Evolutionary conservation across 2,329 filamentous ascomycete genomes (phyloP).

Genomic region (Scopulariopsis brevicaulis): DNA sequence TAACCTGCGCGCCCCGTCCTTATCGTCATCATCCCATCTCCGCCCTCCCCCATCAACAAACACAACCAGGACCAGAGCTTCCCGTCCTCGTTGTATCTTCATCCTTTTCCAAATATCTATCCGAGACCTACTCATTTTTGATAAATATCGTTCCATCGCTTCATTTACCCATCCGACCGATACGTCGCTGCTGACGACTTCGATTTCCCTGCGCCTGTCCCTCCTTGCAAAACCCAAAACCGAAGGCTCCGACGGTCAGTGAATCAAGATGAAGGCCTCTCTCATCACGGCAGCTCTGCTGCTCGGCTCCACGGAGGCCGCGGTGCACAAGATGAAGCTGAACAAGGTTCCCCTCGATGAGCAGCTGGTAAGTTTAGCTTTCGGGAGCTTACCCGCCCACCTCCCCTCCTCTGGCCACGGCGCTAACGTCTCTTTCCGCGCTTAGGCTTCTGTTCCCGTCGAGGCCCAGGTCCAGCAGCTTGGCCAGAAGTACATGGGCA

Average conservation of each 20-base stretch:
- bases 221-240: neutral
- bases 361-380: constrained; percentile 66
- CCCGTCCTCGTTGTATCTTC: neutral
- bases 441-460: constrained; percentile 64
- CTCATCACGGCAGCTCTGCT: constrained; percentile 70
- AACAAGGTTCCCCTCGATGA: constrained; percentile 90
- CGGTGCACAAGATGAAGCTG: constrained; percentile 91
- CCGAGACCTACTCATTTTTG: neutral
- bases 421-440: constrained; percentile 1
- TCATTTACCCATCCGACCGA: neutral
- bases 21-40: constrained; percentile 5
- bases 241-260: neutral
- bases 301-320: constrained; percentile 73
- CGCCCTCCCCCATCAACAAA: constrained; percentile 3
- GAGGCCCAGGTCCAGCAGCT: constrained; percentile 72
- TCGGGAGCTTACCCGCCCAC: neutral
- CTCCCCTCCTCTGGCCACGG: constrained; percentile 3
- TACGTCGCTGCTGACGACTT: neutral
- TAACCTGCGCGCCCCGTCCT: neutral
- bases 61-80: neutral
- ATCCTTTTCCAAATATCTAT: neutral
- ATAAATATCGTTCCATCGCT: neutral
- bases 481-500: constrained; percentile 92
- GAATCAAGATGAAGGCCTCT: constrained; percentile 65
- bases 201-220: neutral